Evolutionary conservation across 805 yeast species (phyloP).

Genomic region (Candida mattraensis): DNA sequence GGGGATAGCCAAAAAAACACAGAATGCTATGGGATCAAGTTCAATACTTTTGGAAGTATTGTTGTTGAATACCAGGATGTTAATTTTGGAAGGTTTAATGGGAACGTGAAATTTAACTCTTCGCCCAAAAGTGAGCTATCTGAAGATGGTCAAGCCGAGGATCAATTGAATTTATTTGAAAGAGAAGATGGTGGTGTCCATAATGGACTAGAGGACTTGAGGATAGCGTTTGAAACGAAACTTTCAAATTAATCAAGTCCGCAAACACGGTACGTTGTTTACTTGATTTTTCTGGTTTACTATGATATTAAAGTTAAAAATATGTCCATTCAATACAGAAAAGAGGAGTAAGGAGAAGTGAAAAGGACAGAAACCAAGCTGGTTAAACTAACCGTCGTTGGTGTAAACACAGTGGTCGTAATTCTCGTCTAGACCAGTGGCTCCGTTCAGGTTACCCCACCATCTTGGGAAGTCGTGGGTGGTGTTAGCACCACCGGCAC

Average conservation of each 20-base stretch:
- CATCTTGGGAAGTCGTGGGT: conserved; percentile 31
- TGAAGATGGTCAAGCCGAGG: not conserved
- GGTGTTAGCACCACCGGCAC: conserved; percentile 33
- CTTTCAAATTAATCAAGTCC: too few species aligned
- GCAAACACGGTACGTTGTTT: too few species aligned
- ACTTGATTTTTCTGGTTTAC: too few species aligned
- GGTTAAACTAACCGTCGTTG: conserved; percentile 6
- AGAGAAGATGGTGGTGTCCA: conserved; percentile 1
- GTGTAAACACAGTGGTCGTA: conserved; percentile 18
- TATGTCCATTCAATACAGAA: too few species aligned
- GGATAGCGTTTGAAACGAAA: conserved; percentile 8
- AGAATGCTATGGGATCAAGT: conserved; percentile 5
- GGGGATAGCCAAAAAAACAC: not conserved
- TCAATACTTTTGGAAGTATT: conserved; percentile 16
- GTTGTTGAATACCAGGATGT: conserved; percentile 13
- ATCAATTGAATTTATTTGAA: not conserved
- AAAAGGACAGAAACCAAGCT: not conserved
- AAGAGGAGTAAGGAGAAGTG: not conserved
- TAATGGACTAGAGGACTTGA: conserved; percentile 8
- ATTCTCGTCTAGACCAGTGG: conserved; percentile 16
- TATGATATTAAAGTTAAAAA: too few species aligned
- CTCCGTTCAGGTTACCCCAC: conserved; percentile 33
- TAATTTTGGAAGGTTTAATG: conserved; percentile 20
- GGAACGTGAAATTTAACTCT: conserved; percentile 18
- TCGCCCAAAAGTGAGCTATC: not conserved